Conservation (phyloP, 2,329 filamentous ascomycete genomes). For the Aurifilum marmelostoma region DNA sequence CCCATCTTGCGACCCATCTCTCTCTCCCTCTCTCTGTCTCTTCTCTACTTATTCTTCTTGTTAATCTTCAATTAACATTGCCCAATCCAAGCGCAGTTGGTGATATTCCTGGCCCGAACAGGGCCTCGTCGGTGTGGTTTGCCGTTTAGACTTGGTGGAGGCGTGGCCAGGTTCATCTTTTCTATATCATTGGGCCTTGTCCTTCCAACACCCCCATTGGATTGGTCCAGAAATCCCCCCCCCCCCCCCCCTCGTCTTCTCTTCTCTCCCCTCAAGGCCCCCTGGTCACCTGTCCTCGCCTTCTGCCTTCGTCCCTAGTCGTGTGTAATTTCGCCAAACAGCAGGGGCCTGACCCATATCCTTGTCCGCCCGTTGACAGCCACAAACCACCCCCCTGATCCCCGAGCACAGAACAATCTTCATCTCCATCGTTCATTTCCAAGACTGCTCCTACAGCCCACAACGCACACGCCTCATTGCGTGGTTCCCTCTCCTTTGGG, state of each 20-base stretch:
- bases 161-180: background rate
- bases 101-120: background rate
- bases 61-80: background rate
- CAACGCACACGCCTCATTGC: conserved; percentile 17
- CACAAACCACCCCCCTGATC: conserved; percentile 26
- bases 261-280: background rate
- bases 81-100: conserved; percentile 1
- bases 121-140: conserved; percentile 1
- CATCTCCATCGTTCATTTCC: conserved; percentile 29
- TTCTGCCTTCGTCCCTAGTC: conserved; percentile 27
- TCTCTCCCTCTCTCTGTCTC: background rate
- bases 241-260: background rate
- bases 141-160: background rate
- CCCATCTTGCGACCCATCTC: background rate
- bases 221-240: background rate
- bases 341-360: conserved; percentile 18
- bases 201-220: no score
- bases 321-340: conserved; percentile 34
- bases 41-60: background rate
- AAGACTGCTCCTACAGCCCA: conserved; percentile 26
- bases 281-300: background rate
- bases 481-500: conserved; percentile 17
- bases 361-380: conserved; percentile 24
- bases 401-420: conserved; percentile 27
- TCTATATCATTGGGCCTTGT: conserved; percentile 13